phyloP scores from a whole-genome alignment of 2,329 filamentous ascomycete species.

The Fusarium pseudonygamai region DNA sequence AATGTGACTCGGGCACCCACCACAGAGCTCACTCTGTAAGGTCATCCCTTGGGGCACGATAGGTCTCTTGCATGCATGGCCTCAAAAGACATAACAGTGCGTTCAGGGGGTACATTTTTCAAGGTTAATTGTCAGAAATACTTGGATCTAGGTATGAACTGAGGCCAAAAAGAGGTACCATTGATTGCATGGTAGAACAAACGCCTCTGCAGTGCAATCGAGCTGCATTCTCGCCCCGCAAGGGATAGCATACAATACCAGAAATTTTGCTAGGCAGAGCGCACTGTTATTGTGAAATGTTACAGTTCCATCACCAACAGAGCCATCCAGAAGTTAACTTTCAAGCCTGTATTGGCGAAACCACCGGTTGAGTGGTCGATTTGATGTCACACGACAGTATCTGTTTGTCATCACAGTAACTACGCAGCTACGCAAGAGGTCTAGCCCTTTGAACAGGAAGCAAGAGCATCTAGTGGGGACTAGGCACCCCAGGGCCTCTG shows the following conservation, averaged over 20 bases:
- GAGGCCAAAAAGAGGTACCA: neutral
- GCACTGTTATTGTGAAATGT: neutral
- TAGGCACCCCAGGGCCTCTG: neutral
- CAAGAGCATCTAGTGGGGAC: too few relatives aligned
- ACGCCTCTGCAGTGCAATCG: neutral
- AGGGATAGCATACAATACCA: rapidly evolving
- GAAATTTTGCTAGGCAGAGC: neutral
- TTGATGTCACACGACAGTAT: neutral
- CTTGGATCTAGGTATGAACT: neutral
- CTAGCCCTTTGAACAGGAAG: too few relatives aligned
- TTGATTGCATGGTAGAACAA: neutral
- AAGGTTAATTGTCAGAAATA: neutral
- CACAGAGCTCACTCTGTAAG: too few relatives aligned
- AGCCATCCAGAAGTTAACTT: neutral
- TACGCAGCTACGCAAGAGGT: too few relatives aligned
- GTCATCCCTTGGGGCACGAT: neutral
- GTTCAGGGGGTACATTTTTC: too few relatives aligned
- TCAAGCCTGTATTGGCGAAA: neutral
- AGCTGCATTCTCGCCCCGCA: rapidly evolving
- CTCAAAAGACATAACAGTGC: neutral
- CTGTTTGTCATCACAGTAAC: neutral
- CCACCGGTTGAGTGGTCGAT: neutral
- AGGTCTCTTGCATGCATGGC: neutral
- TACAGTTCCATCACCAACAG: neutral
- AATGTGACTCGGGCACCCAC: neutral